Conservation (phyloP, 208 protist genomes). For the Phytomonas sp. region DNA sequence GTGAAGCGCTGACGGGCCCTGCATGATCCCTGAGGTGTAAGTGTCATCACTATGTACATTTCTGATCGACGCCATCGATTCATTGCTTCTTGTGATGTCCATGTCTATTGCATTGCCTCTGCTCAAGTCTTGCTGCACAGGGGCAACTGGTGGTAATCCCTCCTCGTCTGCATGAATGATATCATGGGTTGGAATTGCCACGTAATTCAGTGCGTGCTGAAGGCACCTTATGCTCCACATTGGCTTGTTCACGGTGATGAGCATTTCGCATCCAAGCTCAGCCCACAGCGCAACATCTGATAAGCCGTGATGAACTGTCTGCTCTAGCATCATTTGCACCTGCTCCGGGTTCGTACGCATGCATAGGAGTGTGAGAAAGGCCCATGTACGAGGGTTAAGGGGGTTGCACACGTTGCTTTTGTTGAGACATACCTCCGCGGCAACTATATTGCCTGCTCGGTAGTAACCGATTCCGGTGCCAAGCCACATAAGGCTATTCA, state of each 20-base stretch:
- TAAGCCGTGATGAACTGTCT: conserved; percentile 50
- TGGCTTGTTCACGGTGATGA: conserved; percentile 21
- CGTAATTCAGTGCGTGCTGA: conserved; percentile 22
- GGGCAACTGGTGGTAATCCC: not conserved
- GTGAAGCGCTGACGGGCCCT: not conserved
- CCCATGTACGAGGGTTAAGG: conserved; percentile 81
- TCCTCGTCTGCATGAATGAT: conserved; percentile 15
- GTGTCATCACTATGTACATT: not conserved
- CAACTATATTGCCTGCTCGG: conserved; percentile 42
- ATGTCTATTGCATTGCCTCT: not conserved
- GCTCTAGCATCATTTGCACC: conserved; percentile 53
- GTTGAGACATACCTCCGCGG: conserved; percentile 81
- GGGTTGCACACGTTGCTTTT: conserved; percentile 85
- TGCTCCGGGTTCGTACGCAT: conserved; percentile 33
- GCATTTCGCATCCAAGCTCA: conserved; percentile 68
- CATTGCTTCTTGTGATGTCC: not conserved
- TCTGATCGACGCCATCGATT: not conserved
- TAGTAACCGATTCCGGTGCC: conserved; percentile 83
- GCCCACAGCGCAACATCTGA: conserved; percentile 50
- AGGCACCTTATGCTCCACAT: conserved; percentile 45
- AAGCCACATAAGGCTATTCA: conserved; percentile 75
- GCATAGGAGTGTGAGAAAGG: conserved; percentile 67
- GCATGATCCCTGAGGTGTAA: not conserved
- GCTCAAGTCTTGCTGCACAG: not conserved
- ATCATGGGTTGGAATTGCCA: conserved; percentile 8